phyloP scores from a whole-genome alignment of 768 basidiomycete genomes.

The Xerocomus potaroensis region DNA sequence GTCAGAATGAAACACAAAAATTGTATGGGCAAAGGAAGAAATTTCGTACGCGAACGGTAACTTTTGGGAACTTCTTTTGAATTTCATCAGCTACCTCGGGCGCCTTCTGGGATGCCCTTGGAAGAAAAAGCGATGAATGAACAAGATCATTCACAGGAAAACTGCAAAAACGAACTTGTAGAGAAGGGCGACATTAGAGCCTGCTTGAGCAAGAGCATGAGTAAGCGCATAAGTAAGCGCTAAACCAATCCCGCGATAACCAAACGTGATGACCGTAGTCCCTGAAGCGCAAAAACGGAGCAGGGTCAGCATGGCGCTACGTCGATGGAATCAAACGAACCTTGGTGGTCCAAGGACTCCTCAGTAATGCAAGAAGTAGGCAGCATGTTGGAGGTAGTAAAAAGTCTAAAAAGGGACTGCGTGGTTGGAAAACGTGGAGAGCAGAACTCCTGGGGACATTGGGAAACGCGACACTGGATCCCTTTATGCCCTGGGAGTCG shows the following conservation, averaged over 20 bases:
- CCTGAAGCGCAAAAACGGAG: conserved; percentile 25
- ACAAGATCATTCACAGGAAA: too few species aligned
- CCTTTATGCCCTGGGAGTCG: too few species aligned
- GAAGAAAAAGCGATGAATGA: background rate
- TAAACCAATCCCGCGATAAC: conserved; percentile 60
- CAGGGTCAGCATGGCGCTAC: background rate
- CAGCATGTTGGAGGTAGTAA: conserved; percentile 11
- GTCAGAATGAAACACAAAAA: background rate
- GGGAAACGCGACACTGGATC: too few species aligned
- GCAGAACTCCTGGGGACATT: background rate
- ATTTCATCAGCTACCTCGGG: conserved; percentile 43
- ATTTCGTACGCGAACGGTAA: conserved; percentile 34
- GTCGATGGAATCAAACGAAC: conserved; percentile 25
- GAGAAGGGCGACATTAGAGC: conserved; percentile 58
- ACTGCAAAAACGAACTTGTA: conserved; percentile 38
- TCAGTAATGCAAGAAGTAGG: background rate
- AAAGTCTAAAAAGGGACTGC: conserved; percentile 5
- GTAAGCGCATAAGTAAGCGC: too few species aligned
- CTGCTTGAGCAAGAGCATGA: conserved; percentile 50
- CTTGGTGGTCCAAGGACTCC: conserved; percentile 20
- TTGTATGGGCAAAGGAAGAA: too few species aligned
- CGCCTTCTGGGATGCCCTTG: conserved; percentile 46
- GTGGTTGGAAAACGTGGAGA: conserved; percentile 11
- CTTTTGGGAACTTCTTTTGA: conserved; percentile 39
- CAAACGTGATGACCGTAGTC: conserved; percentile 56